A percentile compares a stretch with the other conserved stretches of the same genome.
These are phyloP conservation scores for Bipolaris gigantea DNA, from an alignment of 2,329 filamentous ascomycete species.

Conservation along the genomic window DNA sequence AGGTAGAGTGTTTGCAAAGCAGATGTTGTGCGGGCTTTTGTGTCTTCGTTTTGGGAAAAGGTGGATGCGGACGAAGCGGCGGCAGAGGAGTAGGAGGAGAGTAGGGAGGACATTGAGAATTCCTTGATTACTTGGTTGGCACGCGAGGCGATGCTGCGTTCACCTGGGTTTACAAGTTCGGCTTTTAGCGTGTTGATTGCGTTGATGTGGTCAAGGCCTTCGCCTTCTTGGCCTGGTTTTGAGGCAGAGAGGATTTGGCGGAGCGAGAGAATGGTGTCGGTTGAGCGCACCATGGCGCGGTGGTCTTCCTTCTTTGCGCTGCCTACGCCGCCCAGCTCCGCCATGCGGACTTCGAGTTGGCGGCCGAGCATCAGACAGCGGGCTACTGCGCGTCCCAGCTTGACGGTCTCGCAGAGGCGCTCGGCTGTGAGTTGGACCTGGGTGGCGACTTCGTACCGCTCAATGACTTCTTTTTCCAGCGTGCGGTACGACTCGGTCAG, in stretches of 20 bases:
- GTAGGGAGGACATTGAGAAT: conserved; percentile 70
- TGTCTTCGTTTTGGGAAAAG: conserved; percentile 70
- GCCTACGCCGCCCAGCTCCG: conserved; percentile 62
- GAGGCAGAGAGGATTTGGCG: conserved; percentile 70
- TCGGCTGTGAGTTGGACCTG: conserved; percentile 77
- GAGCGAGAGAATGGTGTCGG: conserved; percentile 75
- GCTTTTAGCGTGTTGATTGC: conserved; percentile 71
- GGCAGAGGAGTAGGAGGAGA: conserved; percentile 38
- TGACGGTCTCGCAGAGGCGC: conserved; percentile 77
- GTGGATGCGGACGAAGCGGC: conserved; percentile 48
- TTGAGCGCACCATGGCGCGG: conserved; percentile 76
- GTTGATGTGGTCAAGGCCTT: conserved; percentile 73
- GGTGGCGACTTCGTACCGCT: conserved; percentile 83
- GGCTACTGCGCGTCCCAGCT: conserved; percentile 73
- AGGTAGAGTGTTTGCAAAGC: conserved; percentile 79
- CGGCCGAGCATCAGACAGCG: conserved; percentile 79
- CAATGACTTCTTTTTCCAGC: conserved; percentile 81
- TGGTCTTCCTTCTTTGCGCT: conserved; percentile 68
- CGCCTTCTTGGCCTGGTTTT: conserved; percentile 72
- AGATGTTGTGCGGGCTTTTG: conserved; percentile 70
- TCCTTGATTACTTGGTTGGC: conserved; percentile 80
- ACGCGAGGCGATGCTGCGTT: conserved; percentile 70
- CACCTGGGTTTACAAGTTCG: conserved; percentile 69
- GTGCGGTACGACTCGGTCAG: conserved; percentile 84
- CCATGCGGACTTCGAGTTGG: conserved; percentile 83